Conservation (phyloP, 331 rosid genomes). For the Erythrophleum ivorense region DNA sequence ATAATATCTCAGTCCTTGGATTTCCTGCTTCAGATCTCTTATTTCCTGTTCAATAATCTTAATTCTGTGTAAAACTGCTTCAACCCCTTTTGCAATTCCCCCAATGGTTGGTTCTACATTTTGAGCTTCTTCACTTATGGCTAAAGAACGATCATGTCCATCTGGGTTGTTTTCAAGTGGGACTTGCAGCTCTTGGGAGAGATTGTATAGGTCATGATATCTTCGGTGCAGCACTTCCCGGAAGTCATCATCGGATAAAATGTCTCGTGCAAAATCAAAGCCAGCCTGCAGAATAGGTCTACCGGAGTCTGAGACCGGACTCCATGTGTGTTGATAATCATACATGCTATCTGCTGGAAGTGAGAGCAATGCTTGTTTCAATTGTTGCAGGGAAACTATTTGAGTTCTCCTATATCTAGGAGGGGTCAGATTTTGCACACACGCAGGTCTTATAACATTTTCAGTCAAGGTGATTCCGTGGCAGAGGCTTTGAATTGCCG, state of each 20-base stretch:
- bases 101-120: constrained; percentile 77
- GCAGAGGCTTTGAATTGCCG: constrained; percentile 84
- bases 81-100: constrained; percentile 94
- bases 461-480: constrained; percentile 83
- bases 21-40: constrained; percentile 92
- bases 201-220: constrained; percentile 82
- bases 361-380: constrained; percentile 83
- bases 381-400: constrained; percentile 62
- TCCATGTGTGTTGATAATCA: constrained; percentile 97
- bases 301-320: constrained; percentile 64
- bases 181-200: constrained; percentile 91
- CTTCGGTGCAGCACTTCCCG: constrained; percentile 88
- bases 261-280: constrained; percentile 84
- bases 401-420: constrained; percentile 82
- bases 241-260: constrained; percentile 89
- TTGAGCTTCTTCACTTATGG: constrained; percentile 55
- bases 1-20: constrained; percentile 89
- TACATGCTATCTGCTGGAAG: constrained; percentile 95
- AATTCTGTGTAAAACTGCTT: constrained; percentile 81
- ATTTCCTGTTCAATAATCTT: constrained; percentile 97
- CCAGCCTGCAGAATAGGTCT: constrained; percentile 64
- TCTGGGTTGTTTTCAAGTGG: constrained; percentile 65
- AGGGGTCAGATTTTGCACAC: constrained; percentile 76
- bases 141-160: constrained; percentile 55
- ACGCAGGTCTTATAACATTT: constrained; percentile 79